Conservation (phyloP, 495 filamentous ascomycete species). For the Oidiodendron maius region DNA sequence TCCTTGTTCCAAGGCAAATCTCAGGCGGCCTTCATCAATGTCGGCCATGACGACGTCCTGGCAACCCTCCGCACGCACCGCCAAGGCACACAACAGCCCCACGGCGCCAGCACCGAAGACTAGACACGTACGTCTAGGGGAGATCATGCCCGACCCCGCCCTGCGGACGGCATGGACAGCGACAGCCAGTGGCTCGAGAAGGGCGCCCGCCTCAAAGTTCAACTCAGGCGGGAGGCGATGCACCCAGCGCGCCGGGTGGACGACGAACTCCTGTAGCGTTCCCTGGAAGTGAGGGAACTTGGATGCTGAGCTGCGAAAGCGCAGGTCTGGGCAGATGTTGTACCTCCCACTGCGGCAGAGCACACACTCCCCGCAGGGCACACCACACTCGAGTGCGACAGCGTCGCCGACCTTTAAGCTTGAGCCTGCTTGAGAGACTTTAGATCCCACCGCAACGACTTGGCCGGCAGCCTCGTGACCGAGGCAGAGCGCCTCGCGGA, state of each 20-base stretch:
- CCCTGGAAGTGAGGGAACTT: slow-evolving; percentile 70
- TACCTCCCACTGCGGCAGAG: slow-evolving; percentile 63
- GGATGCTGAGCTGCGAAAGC: slow-evolving; percentile 70
- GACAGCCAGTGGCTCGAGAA: slow-evolving; percentile 73
- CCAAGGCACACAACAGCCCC: slow-evolving; percentile 63
- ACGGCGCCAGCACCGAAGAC: slow-evolving; percentile 78
- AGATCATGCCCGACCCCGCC: slow-evolving; percentile 39
- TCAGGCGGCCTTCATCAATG: slow-evolving; percentile 62
- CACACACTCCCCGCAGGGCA: slow-evolving; percentile 61
- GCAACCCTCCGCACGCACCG: slow-evolving; percentile 48
- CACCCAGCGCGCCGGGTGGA: slow-evolving; percentile 62
- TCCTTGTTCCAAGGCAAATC: slow-evolving; percentile 60
- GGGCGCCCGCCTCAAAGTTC: slow-evolving; percentile 59
- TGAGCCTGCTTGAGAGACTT: slow-evolving; percentile 18
- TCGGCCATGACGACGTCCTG: slow-evolving; percentile 64
- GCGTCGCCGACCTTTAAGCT: slow-evolving; percentile 51
- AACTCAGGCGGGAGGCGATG: slow-evolving; percentile 56
- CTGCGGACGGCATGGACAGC: slow-evolving; percentile 66
- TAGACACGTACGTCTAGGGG: slow-evolving; percentile 37
- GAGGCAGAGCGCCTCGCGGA: slow-evolving; percentile 52
- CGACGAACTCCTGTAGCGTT: slow-evolving; percentile 69
- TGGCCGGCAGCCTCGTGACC: slow-evolving; percentile 53
- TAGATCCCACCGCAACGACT: slow-evolving; percentile 41
- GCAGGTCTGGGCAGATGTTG: slow-evolving; percentile 73
- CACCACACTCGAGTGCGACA: slow-evolving; percentile 71